A percentile compares a stretch with the other conserved stretches of the same genome.
Conservation (phyloP, 1,284 basidiomycete species). For the Ustilago xerochloae region DNA sequence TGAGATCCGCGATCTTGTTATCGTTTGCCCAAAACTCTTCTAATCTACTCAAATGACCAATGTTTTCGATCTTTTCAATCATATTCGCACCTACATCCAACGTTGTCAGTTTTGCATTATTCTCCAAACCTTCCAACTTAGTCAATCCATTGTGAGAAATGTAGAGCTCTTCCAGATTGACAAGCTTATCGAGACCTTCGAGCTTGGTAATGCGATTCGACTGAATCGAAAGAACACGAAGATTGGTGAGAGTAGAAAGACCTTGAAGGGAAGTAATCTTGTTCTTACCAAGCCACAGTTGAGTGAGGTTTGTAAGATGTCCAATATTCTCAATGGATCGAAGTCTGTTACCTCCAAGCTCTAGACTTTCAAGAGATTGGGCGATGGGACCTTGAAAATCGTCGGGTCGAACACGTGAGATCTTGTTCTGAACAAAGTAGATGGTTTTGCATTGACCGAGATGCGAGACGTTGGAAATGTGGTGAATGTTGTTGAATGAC, state of each 20-base stretch:
- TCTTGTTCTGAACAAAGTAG: conserved; percentile 97
- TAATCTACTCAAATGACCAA: conserved; percentile 79
- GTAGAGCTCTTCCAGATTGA: conserved; percentile 86
- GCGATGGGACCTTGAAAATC: conserved; percentile 75
- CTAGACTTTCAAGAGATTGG: conserved; percentile 80
- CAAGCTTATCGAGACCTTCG: conserved; percentile 74
- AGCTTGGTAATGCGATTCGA: conserved; percentile 92
- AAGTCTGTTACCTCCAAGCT: conserved; percentile 91
- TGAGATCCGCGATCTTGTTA: conserved; percentile 81
- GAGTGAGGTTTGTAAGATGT: conserved; percentile 83
- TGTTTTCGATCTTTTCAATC: conserved; percentile 80
- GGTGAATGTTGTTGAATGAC: conserved; percentile 87
- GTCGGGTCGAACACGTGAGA: conserved; percentile 76
- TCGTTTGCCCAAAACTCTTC: conserved; percentile 96
- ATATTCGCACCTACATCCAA: conserved; percentile 90
- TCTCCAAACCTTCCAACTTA: conserved; percentile 84
- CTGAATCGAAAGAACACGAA: conserved; percentile 76
- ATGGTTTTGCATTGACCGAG: conserved; percentile 76
- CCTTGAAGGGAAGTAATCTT: conserved; percentile 61
- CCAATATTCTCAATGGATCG: conserved; percentile 89
- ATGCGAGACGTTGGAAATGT: conserved; percentile 72
- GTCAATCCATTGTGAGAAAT: conserved; percentile 92
- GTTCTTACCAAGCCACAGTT: conserved; percentile 91
- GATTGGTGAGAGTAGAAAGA: conserved; percentile 25
- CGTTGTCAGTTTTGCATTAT: conserved; percentile 75